These are phyloP conservation scores for Globisporangium iwayamae DNA, from an alignment of 352 stramenopile species.

Conservation along the genomic window DNA sequence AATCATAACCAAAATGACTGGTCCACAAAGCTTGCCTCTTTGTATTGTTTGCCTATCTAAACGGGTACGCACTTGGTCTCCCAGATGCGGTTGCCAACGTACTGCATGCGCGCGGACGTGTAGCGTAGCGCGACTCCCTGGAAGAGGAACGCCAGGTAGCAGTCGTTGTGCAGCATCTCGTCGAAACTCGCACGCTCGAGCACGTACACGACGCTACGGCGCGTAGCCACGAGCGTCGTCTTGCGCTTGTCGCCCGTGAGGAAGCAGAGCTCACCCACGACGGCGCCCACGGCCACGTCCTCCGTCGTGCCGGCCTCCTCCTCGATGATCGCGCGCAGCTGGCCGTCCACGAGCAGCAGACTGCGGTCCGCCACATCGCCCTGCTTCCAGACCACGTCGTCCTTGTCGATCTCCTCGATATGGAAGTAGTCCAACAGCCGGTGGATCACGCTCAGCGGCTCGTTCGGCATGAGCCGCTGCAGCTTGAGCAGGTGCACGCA, in stretches of 20 bases:
- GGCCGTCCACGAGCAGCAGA: conserved; percentile 61
- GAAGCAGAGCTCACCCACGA: conserved; percentile 79
- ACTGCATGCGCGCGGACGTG: conserved; percentile 72
- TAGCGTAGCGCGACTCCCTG: conserved; percentile 73
- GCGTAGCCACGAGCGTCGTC: conserved; percentile 60
- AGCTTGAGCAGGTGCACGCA: conserved; percentile 48
- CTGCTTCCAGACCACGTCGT: conserved; percentile 67
- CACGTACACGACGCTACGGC: conserved; percentile 66
- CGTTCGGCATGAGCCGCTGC: conserved; percentile 64
- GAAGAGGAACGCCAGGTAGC: conserved; percentile 68
- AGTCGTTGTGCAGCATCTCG: conserved; percentile 62
- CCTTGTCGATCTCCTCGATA: conserved; percentile 55
- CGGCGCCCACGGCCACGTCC: conserved; percentile 57
- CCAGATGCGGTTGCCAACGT: conserved; percentile 83
- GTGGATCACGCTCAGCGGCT: conserved; percentile 59
- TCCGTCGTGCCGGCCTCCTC: conserved; percentile 79
- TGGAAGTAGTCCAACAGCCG: conserved; percentile 72
- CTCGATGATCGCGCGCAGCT: conserved; percentile 65
- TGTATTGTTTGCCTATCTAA: conserved; percentile 17
- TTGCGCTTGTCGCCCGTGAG: conserved; percentile 79
- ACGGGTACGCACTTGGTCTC: conserved; percentile 81
- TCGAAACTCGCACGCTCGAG: conserved; percentile 51
- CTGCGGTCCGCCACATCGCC: conserved; percentile 47
- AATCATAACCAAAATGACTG: too few species aligned
- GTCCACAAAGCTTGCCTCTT: too few species aligned